These are phyloP conservation scores for Gliomastix tumulicola DNA, from an alignment of 2,329 filamentous ascomycete species.

Conservation along the genomic window DNA sequence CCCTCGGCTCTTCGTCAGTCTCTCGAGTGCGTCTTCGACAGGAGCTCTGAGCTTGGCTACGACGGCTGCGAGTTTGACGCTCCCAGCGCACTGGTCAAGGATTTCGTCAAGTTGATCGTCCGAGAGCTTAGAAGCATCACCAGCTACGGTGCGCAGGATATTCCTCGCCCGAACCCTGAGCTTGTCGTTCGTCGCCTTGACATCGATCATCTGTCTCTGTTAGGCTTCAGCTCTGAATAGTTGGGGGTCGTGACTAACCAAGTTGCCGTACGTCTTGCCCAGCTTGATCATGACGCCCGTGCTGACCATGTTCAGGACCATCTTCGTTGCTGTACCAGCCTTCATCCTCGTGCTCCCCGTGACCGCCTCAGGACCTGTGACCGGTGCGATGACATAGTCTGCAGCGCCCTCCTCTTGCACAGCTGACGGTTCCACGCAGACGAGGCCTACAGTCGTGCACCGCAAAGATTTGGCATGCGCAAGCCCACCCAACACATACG, in stretches of 20 bases:
- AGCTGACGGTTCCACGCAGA: constrained; percentile 23
- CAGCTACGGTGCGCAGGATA: constrained; percentile 12
- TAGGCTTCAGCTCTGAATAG: no score
- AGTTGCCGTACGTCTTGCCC: constrained; percentile 8
- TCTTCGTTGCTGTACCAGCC: constrained; percentile 35
- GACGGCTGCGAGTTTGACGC: constrained; percentile 10
- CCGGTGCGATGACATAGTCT: constrained; percentile 21
- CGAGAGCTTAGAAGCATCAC: constrained; percentile 10
- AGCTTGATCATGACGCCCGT: constrained; percentile 5
- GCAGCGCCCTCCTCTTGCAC: no score
- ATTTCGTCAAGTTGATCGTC: constrained; percentile 11
- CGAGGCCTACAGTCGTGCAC: constrained; percentile 27
- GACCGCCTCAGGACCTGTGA: constrained; percentile 32
- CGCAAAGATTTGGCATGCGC: constrained; percentile 23
- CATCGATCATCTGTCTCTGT: constrained; percentile 8
- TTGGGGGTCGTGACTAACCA: no score
- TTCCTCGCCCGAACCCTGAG: constrained; percentile 15
- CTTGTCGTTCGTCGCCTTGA: constrained; percentile 30
- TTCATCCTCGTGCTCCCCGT: constrained; percentile 38
- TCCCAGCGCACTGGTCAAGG: constrained; percentile 8
- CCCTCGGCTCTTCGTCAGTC: constrained; percentile 7
- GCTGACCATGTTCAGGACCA: constrained; percentile 14
- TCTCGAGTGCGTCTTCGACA: constrained; percentile 12
- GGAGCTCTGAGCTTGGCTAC: constrained; percentile 13
- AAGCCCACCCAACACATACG: constrained; percentile 9